Evolutionary conservation across 805 yeast genomes (phyloP).

Genomic region (Teunomyces stri): DNA sequence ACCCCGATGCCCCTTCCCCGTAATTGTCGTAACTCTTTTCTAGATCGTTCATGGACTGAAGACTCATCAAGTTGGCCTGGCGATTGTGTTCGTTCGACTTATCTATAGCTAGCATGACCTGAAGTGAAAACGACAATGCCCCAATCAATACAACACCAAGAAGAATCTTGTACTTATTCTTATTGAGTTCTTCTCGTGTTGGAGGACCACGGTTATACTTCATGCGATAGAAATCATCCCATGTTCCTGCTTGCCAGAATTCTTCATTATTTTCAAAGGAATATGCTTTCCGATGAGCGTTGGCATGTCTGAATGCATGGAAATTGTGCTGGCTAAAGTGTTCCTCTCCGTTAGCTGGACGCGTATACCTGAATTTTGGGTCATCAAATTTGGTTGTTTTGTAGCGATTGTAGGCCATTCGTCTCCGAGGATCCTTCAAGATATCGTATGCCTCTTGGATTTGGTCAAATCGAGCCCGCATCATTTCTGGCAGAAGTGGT

Average conservation of each 20-base stretch:
- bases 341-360: constrained; percentile 3
- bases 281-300: constrained; percentile 34
- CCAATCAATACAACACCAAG: constrained; percentile 38
- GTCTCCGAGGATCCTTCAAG: constrained; percentile 49
- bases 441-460: constrained; percentile 40
- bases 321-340: constrained; percentile 16
- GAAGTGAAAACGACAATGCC: constrained; percentile 37
- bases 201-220: constrained; percentile 36
- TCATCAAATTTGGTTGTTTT: constrained; percentile 18
- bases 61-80: constrained; percentile 23
- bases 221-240: constrained; percentile 60
- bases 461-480: constrained; percentile 29
- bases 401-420: constrained; percentile 28
- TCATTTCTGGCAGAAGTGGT: constrained; percentile 29
- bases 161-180: constrained; percentile 42
- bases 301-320: constrained; percentile 37
- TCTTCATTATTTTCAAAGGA: constrained; percentile 34
- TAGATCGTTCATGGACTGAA: constrained; percentile 29
- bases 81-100: constrained; percentile 31
- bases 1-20: constrained; percentile 25
- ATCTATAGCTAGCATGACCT: constrained; percentile 39
- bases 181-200: constrained; percentile 38
- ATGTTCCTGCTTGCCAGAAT: constrained; percentile 61
- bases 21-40: constrained; percentile 24
- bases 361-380: constrained; percentile 7